Percentiles rank a stretch among this genome's conserved stretches.
These are phyloP conservation scores for Cylindrotheca closterium DNA, from an alignment of 108 stramenopile genomes.

Conservation along the genomic window DNA sequence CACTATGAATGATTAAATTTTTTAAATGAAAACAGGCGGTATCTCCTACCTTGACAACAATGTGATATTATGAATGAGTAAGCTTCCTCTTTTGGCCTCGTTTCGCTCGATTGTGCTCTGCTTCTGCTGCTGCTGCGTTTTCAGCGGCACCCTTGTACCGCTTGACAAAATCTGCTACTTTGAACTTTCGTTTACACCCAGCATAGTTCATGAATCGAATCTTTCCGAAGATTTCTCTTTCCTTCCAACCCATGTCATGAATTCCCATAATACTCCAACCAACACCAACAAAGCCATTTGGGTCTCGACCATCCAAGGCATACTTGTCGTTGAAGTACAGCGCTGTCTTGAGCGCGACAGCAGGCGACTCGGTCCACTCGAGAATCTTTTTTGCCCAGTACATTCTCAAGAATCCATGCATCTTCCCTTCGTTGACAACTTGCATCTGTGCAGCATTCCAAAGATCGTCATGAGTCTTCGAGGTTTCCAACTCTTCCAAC, in stretches of 20 bases:
- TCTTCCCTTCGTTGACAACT: conserved; percentile 86
- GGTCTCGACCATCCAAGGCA: conserved; percentile 94
- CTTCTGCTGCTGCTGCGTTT: conserved; percentile 56
- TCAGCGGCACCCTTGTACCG: conserved; percentile 67
- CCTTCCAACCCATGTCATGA: conserved; percentile 91
- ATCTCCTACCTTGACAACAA: too few relatives aligned
- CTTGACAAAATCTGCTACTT: conserved; percentile 79
- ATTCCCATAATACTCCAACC: conserved; percentile 97
- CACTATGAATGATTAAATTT: too few relatives aligned
- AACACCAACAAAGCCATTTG: conserved; percentile 97
- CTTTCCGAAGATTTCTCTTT: conserved; percentile 97
- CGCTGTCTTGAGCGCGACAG: conserved; percentile 79
- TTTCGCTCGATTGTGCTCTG: conserved; percentile 17
- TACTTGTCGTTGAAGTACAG: conserved; percentile 97
- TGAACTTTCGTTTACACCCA: conserved; percentile 95
- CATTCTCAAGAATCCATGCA: conserved; percentile 99
- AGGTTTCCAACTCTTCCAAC: conserved; percentile 79
- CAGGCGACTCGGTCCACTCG: conserved; percentile 93
- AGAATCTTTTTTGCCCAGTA: conserved; percentile 99
- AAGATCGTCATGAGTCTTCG: conserved; percentile 93
- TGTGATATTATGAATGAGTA: too few relatives aligned
- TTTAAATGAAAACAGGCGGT: too few relatives aligned
- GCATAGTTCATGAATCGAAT: conserved; percentile 97
- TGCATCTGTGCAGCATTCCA: conserved; percentile 99
- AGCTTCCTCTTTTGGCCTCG: conserved; percentile 5